phyloP scores from a whole-genome alignment of 345 rosid genomes.

The Eucalyptus tenuipes region DNA sequence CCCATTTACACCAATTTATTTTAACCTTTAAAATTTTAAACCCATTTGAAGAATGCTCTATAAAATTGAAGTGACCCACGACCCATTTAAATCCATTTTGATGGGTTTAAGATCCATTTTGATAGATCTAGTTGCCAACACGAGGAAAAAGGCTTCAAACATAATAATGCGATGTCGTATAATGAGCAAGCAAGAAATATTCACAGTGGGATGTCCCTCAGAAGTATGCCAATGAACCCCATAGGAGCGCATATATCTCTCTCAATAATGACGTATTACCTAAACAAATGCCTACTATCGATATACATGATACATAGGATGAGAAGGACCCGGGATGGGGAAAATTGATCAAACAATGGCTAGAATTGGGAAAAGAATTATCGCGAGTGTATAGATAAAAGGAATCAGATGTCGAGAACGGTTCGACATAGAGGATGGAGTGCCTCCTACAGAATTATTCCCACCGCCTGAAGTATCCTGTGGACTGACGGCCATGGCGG shows the following conservation, averaged over 20 bases:
- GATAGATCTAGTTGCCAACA: neutral
- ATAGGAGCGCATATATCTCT: neutral
- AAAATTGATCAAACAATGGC: constrained; percentile 13
- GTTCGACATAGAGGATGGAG: constrained; percentile 6
- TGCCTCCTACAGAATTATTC: neutral
- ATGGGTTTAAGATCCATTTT: no score
- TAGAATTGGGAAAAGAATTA: constrained; percentile 20
- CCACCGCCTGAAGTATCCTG: constrained; percentile 36
- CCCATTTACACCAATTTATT: no score
- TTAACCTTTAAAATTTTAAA: no score
- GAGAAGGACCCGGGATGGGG: neutral
- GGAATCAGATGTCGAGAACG: neutral
- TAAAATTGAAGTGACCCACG: no score
- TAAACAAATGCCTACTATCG: constrained; percentile 1
- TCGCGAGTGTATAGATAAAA: neutral
- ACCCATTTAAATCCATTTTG: no score
- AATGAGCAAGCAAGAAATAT: neutral
- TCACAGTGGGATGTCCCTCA: neutral
- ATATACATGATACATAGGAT: neutral
- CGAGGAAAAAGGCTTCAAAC: neutral
- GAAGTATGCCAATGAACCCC: neutral
- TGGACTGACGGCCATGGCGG: constrained; percentile 48
- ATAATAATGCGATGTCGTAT: neutral
- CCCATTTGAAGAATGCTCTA: no score
- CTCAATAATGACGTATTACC: neutral